phyloP scores from a whole-genome alignment of 768 basidiomycete species.

The Suillus americanus region DNA sequence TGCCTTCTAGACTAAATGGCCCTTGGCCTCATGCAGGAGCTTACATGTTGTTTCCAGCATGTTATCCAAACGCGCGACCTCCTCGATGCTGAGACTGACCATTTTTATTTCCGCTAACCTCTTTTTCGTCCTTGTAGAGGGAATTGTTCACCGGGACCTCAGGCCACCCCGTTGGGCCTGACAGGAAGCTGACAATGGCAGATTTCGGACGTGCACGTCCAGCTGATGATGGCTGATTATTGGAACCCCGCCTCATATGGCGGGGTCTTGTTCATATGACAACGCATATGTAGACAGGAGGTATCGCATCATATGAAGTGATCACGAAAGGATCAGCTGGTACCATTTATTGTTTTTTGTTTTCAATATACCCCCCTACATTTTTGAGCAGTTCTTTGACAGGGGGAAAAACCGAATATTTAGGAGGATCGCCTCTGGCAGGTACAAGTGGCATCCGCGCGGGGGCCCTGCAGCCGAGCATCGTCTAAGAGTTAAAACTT shows the following conservation, averaged over 20 bases:
- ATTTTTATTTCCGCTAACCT: slow-evolving; percentile 45
- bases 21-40: slow-evolving; percentile 53
- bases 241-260: slow-evolving; percentile 48
- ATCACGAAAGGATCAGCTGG: slow-evolving; percentile 35
- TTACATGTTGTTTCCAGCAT: slow-evolving; percentile 41
- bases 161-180: slow-evolving; percentile 52
- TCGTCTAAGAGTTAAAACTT: slow-evolving; percentile 29
- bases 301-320: slow-evolving; percentile 54
- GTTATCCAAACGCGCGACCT: slow-evolving; percentile 25
- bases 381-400: slow-evolving; percentile 9
- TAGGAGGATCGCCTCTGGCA: slow-evolving; percentile 22
- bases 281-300: slow-evolving; percentile 46
- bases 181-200: slow-evolving; percentile 52
- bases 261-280: slow-evolving; percentile 37
- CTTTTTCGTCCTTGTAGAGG: slow-evolving; percentile 40
- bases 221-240: slow-evolving; percentile 34
- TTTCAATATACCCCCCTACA: not conserved
- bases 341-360: not conserved
- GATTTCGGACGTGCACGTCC: slow-evolving; percentile 46
- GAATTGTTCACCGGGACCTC: slow-evolving; percentile 51
- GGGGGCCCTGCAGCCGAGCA: slow-evolving; percentile 40
- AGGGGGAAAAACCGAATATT: slow-evolving; percentile 24
- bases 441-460: slow-evolving; percentile 30
- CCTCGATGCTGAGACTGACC: slow-evolving; percentile 30
- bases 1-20: slow-evolving; percentile 46